These are phyloP conservation scores for Penicillium malachiteum DNA, from an alignment of 495 filamentous ascomycete genomes.

Conservation along the genomic window DNA sequence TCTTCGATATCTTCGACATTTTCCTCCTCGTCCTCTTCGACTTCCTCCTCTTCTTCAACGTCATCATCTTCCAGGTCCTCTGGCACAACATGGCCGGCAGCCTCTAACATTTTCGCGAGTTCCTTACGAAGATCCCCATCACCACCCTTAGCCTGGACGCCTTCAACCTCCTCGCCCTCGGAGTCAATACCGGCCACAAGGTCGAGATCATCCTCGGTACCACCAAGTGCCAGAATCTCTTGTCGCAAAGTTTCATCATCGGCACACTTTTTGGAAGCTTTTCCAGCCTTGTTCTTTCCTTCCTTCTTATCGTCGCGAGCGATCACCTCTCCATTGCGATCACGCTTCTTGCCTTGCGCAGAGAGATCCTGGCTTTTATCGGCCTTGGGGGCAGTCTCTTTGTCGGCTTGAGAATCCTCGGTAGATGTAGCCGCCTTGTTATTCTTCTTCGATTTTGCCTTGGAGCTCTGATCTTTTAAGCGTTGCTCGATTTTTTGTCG, in stretches of 20 bases:
- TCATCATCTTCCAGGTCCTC: constrained; percentile 45
- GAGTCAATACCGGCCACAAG: constrained; percentile 62
- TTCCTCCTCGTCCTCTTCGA: constrained; percentile 29
- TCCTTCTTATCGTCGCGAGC: constrained; percentile 34
- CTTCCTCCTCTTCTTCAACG: constrained; percentile 43
- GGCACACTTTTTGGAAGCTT: constrained; percentile 18
- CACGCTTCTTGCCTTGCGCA: constrained; percentile 46
- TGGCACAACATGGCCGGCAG: constrained; percentile 43
- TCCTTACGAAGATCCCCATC: constrained; percentile 44
- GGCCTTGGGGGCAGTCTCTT: constrained; percentile 28
- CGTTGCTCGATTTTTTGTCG: constrained; percentile 63
- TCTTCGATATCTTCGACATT: constrained; percentile 26
- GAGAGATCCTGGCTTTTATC: constrained; percentile 29
- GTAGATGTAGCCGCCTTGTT: constrained; percentile 23
- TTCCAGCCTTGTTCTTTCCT: constrained; percentile 26
- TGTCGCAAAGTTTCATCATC: constrained; percentile 52
- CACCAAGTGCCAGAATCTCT: constrained; percentile 75
- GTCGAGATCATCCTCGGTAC: constrained; percentile 71
- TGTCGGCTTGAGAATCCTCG: constrained; percentile 24
- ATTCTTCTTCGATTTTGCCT: constrained; percentile 46
- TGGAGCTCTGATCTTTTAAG: constrained; percentile 48
- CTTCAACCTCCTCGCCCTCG: constrained; percentile 60
- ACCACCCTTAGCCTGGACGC: constrained; percentile 25
- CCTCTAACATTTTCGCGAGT: constrained; percentile 43
- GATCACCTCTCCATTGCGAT: constrained; percentile 52